A percentile compares a stretch with the other conserved stretches of the same genome.
Evolutionary conservation across 768 basidiomycete genomes (phyloP).

Genomic region (Lenzites betulinus): DNA sequence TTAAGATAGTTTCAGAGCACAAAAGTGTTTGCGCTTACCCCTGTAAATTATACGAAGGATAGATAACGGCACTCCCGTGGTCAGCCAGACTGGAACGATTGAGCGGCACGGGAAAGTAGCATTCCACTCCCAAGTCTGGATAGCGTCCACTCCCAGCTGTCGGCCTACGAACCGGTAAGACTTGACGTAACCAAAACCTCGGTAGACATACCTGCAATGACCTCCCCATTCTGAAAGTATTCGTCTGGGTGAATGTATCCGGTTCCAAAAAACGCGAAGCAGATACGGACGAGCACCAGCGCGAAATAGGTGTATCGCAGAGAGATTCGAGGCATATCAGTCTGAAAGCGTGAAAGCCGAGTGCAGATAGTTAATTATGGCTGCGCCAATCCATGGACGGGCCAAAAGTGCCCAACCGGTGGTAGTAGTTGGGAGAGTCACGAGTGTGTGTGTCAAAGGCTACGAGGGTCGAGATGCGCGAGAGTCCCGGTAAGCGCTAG

Average conservation of each 20-base stretch:
- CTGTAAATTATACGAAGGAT: constrained; percentile 19
- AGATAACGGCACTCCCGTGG: constrained; percentile 37
- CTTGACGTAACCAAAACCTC: too few species aligned
- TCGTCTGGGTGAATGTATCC: constrained; percentile 47
- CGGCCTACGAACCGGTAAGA: constrained; percentile 25
- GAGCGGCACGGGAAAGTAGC: constrained; percentile 39
- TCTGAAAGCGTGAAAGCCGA: too few species aligned
- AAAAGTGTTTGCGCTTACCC: constrained; percentile 26
- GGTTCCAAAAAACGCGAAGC: constrained; percentile 36
- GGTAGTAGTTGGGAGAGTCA: too few species aligned
- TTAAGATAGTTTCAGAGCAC: constrained; percentile 1
- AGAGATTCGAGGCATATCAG: not conserved
- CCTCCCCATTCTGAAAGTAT: constrained; percentile 44
- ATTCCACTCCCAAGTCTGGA: constrained; percentile 43
- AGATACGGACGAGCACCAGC: constrained; percentile 22
- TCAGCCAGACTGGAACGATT: constrained; percentile 34
- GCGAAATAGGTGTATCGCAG: constrained; percentile 12
- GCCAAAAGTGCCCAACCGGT: too few species aligned
- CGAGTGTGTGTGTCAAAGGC: too few species aligned
- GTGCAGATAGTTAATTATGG: too few species aligned
- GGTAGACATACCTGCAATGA: constrained; percentile 36
- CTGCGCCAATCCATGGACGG: too few species aligned
- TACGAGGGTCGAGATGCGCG: too few species aligned
- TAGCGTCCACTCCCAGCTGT: constrained; percentile 29
- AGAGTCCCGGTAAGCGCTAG: too few species aligned